Evolutionary conservation across 1,284 basidiomycete genomes (phyloP).

Genomic region (Ustilago lituana): DNA sequence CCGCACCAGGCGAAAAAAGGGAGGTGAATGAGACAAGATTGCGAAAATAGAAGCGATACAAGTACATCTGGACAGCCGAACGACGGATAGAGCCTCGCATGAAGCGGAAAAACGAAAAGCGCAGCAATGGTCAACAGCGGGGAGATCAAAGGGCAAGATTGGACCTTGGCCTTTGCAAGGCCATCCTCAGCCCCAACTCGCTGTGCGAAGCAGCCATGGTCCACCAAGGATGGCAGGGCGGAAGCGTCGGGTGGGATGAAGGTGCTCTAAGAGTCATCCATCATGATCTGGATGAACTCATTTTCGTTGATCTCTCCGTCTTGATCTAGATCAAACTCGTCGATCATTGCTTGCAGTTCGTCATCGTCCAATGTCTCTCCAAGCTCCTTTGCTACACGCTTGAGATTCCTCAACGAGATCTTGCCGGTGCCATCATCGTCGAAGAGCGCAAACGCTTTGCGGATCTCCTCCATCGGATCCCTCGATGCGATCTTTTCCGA

Average conservation of each 20-base stretch:
- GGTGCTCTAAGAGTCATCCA: conserved; percentile 76
- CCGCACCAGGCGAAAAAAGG: background rate
- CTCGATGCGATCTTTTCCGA: conserved; percentile 89
- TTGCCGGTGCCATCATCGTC: conserved; percentile 96
- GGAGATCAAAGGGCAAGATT: conserved; percentile 9
- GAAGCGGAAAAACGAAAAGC: too few species aligned
- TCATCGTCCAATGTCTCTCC: conserved; percentile 96
- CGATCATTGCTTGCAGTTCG: conserved; percentile 99
- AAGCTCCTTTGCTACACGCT: conserved; percentile 94
- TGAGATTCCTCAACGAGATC: conserved; percentile 88
- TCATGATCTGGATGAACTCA: conserved; percentile 96
- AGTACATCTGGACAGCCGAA: too few species aligned
- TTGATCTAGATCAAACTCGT: conserved; percentile 98
- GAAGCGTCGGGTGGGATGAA: background rate
- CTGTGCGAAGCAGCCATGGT: too few species aligned
- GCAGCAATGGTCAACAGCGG: too few species aligned
- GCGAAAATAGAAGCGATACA: conserved; percentile 7
- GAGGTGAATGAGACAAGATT: background rate
- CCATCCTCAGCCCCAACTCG: too few species aligned
- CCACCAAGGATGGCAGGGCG: background rate
- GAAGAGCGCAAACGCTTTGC: conserved; percentile 92
- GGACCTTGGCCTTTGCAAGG: too few species aligned
- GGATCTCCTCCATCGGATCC: conserved; percentile 96
- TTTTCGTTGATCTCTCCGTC: conserved; percentile 96
- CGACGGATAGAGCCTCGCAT: too few species aligned